Evolutionary conservation across 805 yeast genomes (phyloP).

Genomic region (Yarrowia sp.): DNA sequence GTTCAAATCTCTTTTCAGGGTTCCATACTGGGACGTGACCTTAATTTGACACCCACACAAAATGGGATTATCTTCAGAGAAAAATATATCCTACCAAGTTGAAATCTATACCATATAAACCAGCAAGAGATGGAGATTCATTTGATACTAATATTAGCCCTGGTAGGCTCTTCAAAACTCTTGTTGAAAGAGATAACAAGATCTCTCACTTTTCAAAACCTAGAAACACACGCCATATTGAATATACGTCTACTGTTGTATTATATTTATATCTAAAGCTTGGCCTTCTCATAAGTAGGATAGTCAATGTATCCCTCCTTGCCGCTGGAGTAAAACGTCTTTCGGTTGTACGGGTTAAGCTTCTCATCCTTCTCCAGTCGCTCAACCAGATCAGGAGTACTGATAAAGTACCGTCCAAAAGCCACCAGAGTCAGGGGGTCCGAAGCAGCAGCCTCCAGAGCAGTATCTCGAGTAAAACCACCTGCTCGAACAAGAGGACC

Average conservation of each 20-base stretch:
- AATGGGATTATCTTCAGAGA: no score
- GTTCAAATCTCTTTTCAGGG: no score
- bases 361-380: constrained; percentile 46
- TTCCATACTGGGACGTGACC: no score
- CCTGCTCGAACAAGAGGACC: constrained; percentile 48
- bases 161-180: no score
- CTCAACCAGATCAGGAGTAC: constrained; percentile 55
- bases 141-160: no score
- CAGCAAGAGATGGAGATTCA: no score
- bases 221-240: no score
- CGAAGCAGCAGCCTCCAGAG: constrained; percentile 35
- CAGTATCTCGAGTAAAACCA: constrained; percentile 31
- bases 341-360: constrained; percentile 48
- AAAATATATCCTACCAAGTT: no score
- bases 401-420: constrained; percentile 50
- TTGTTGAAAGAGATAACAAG: no score
- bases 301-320: constrained; percentile 48
- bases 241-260: neutral
- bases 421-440: constrained; percentile 38
- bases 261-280: neutral
- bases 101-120: no score
- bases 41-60: no score
- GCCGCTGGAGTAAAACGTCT: constrained; percentile 46
- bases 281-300: constrained; percentile 34
- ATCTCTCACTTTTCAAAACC: no score